Conservation (phyloP, 176 grass and related monocot species). For the Hordeum marinum region DNA sequence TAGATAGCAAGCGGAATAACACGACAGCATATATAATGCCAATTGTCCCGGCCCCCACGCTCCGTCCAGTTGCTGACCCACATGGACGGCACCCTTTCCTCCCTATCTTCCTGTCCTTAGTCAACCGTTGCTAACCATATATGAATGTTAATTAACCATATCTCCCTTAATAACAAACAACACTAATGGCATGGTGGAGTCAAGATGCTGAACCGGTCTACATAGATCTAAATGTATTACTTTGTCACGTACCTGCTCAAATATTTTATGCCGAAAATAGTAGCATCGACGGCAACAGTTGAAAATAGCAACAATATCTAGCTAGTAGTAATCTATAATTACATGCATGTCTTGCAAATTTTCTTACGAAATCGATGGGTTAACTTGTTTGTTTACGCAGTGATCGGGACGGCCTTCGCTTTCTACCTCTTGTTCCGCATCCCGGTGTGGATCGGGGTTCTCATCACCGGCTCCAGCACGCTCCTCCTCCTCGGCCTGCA, state of each 20-base stretch:
- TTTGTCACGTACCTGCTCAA: background rate
- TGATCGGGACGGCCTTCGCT: slow-evolving; percentile 79
- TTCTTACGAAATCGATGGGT: background rate
- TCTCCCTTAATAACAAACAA: background rate
- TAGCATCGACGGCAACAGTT: background rate
- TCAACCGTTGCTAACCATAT: background rate
- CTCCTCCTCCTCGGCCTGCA: slow-evolving; percentile 77
- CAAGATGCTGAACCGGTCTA: background rate
- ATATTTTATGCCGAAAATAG: too few relatives aligned
- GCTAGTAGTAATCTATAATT: background rate
- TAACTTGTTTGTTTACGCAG: slow-evolving; percentile 9
- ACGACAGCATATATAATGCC: too few relatives aligned
- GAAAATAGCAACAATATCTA: background rate
- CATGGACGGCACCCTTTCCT: background rate
- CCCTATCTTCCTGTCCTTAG: background rate
- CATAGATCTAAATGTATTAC: background rate
- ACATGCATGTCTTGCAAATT: background rate
- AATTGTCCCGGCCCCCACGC: background rate
- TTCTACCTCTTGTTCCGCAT: slow-evolving; percentile 86
- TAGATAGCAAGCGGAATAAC: background rate
- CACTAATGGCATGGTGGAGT: background rate
- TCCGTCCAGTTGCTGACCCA: background rate
- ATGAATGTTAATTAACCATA: background rate
- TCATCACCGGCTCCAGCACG: slow-evolving; percentile 85
- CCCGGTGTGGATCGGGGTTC: slow-evolving; percentile 80